Evolutionary conservation across 257 asterid species (phyloP).

Genomic region (Datura wrightii): DNA sequence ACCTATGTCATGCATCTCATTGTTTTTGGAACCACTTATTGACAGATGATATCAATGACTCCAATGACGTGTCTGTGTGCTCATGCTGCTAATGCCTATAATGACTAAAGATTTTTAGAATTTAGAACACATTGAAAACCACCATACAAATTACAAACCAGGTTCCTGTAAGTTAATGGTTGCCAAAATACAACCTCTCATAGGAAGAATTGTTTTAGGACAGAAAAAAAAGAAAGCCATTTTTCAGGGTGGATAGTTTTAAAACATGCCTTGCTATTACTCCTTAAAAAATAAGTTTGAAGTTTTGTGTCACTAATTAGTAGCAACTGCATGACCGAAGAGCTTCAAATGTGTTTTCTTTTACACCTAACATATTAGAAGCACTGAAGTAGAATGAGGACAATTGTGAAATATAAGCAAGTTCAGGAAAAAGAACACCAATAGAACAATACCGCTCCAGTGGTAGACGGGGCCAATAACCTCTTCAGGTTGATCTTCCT

Average conservation of each 20-base stretch:
- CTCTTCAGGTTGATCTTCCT: slow-evolving; percentile 71
- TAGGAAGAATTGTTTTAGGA: background rate
- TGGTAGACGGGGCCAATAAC: slow-evolving; percentile 80
- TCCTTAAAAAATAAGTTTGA: slow-evolving; percentile 14
- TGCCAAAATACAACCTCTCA: background rate
- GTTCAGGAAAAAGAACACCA: slow-evolving; percentile 25
- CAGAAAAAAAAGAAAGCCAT: background rate
- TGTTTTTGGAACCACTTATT: background rate
- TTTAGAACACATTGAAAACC: slow-evolving; percentile 6
- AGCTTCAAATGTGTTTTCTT: background rate
- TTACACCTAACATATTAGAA: background rate
- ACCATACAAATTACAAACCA: background rate
- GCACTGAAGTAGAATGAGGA: slow-evolving; percentile 6
- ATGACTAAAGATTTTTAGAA: background rate
- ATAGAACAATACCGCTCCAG: slow-evolving; percentile 67
- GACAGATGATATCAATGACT: slow-evolving; percentile 10
- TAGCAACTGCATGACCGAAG: slow-evolving; percentile 1
- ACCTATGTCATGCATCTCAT: slow-evolving; percentile 16
- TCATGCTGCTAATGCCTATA: slow-evolving; percentile 9
- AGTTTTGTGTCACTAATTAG: background rate
- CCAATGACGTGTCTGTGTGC: background rate
- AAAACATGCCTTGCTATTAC: background rate
- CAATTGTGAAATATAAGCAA: slow-evolving; percentile 15
- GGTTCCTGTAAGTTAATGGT: background rate
- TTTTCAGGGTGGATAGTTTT: background rate